Evolutionary conservation across 176 grass and related monocot species (phyloP).

Genomic region (Aegilops longissima): DNA sequence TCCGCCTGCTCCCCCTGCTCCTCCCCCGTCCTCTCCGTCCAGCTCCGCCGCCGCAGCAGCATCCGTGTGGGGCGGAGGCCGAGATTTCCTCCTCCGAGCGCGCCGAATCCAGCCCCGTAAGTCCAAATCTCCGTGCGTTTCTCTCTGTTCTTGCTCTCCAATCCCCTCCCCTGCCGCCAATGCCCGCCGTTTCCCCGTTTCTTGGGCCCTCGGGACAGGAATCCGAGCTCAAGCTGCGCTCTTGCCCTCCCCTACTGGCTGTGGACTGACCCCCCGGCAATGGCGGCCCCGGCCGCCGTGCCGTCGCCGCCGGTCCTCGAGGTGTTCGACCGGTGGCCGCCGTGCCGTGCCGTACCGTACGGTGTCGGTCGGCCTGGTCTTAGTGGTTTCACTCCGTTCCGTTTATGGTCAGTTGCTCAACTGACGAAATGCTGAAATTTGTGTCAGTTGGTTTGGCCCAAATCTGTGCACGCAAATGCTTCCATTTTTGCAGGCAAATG

Average conservation of each 20-base stretch:
- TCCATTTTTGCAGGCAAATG: too few species aligned
- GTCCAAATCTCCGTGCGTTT: not conserved
- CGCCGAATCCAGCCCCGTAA: not conserved
- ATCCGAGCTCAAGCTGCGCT: not conserved
- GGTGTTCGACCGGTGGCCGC: conserved; percentile 8
- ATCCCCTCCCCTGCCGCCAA: not conserved
- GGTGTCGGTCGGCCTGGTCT: not conserved
- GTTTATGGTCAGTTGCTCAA: not conserved
- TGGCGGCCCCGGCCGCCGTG: too few species aligned
- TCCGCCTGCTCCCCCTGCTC: not conserved
- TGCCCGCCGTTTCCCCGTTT: not conserved
- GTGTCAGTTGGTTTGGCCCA: not conserved
- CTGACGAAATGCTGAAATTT: not conserved
- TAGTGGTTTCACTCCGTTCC: not conserved
- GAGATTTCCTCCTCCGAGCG: not conserved
- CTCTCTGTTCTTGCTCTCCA: not conserved
- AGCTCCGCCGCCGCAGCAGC: not conserved
- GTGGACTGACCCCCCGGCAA: not conserved
- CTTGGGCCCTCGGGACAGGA: too few species aligned
- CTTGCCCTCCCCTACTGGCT: not conserved
- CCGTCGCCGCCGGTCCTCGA: not conserved
- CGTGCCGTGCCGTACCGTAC: too few species aligned
- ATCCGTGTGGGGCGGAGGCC: not conserved
- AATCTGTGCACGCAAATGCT: not conserved
- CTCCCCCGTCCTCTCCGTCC: not conserved